A percentile compares a stretch with the other conserved stretches of the same genome.
These are phyloP conservation scores for Microcos paniculata DNA, from an alignment of 345 rosid genomes.

Conservation along the genomic window DNA sequence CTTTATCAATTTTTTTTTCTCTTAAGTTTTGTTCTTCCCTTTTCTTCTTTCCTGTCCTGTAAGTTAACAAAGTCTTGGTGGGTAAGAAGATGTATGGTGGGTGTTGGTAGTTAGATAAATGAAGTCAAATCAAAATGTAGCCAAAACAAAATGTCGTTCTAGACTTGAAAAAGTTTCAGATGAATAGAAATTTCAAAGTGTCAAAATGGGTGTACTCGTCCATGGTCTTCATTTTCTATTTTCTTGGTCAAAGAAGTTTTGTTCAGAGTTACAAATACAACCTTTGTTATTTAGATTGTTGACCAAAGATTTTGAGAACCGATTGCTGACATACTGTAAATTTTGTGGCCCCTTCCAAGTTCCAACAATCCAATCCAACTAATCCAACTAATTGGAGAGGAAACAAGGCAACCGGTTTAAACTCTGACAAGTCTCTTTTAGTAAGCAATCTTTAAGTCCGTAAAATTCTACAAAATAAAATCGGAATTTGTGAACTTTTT, in stretches of 20 bases:
- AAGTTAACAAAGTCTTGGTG: not conserved
- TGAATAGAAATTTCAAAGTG: not conserved
- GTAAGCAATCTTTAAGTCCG: no score
- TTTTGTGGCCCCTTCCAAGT: no score
- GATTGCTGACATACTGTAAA: no score
- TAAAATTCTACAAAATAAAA: no score
- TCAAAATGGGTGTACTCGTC: not conserved
- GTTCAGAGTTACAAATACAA: not conserved
- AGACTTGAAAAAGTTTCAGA: not conserved
- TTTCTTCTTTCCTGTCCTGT: conserved; percentile 1
- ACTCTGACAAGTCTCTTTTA: no score
- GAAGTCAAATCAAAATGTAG: not conserved
- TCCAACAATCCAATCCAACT: no score
- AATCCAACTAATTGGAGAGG: no score
- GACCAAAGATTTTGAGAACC: no score
- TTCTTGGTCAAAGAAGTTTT: not conserved
- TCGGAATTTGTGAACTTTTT: no score
- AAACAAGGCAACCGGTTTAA: no score
- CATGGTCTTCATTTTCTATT: not conserved
- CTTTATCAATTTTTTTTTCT: not conserved
- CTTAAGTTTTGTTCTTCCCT: not conserved
- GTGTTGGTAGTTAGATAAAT: not conserved
- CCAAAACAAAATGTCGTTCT: not conserved
- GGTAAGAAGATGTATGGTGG: conserved; percentile 11
- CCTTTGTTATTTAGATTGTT: no score